Evolutionary conservation across 441 rosid species (phyloP).

Genomic region (Lepidium campestre): DNA sequence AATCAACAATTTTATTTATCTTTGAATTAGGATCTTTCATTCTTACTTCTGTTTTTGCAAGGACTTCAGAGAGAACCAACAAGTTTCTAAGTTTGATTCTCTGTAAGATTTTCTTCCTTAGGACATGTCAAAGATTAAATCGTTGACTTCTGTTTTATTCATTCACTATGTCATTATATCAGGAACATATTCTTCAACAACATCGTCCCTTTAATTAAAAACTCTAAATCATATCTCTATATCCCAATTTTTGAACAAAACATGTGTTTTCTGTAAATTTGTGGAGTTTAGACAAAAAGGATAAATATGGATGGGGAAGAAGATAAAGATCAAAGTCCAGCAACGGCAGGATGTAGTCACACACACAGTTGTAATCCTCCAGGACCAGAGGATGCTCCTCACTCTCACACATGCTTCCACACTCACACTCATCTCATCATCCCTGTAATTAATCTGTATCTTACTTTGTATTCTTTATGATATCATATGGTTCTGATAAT

Average conservation of each 20-base stretch:
- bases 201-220: background rate
- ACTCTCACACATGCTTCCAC: constrained; percentile 70
- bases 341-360: constrained; percentile 50
- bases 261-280: background rate
- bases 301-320: constrained; percentile 22
- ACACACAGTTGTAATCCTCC: constrained; percentile 96
- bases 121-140: background rate
- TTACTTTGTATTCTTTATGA: no score
- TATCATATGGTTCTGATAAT: background rate
- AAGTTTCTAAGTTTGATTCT: background rate
- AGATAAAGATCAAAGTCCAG: background rate
- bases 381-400: constrained; percentile 45
- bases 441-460: background rate
- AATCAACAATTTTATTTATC: background rate
- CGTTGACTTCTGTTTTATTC: constrained; percentile 21
- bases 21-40: background rate
- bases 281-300: background rate
- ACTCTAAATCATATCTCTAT: background rate
- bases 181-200: constrained; percentile 14
- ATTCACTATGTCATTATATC: background rate
- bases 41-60: background rate
- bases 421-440: constrained; percentile 44
- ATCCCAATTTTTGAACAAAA: background rate
- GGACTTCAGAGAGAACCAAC: background rate
- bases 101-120: constrained; percentile 13